Percentiles rank a stretch among this genome's conserved stretches.
phyloP scores from a whole-genome alignment of 2,329 filamentous ascomycete species.

The Fusarium dlaminii region DNA sequence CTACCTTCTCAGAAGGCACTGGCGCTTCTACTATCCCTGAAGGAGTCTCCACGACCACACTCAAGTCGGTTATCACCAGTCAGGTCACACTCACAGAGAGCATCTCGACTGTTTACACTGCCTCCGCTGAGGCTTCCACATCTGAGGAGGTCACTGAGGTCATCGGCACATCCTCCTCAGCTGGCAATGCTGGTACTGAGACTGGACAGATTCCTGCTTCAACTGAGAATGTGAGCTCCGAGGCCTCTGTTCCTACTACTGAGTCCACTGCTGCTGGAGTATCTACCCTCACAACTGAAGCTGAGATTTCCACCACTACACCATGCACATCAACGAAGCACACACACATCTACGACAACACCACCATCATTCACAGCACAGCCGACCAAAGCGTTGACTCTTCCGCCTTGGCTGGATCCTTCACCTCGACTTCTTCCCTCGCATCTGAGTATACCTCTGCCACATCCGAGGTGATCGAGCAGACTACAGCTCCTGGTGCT shows the following conservation, averaged over 20 bases:
- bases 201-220: constrained; percentile 7
- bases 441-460: not conserved
- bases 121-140: not conserved
- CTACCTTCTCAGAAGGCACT: not conserved
- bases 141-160: not conserved
- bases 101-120: not conserved
- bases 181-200: not conserved
- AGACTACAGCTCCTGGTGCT: not conserved
- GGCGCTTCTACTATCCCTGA: not conserved
- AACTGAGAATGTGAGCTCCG: not conserved
- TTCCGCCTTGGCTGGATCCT: constrained; percentile 5
- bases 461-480: not conserved
- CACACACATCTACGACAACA: constrained; percentile 30
- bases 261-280: not conserved
- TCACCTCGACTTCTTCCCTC: constrained; percentile 3
- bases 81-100: constrained; percentile 10
- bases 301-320: constrained; percentile 6
- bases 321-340: constrained; percentile 12
- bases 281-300: not conserved
- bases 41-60: constrained; percentile 3
- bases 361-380: constrained; percentile 20
- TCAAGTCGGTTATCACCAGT: constrained; percentile 19
- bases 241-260: not conserved
- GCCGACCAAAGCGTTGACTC: constrained; percentile 8
- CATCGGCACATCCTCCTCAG: not conserved